These are phyloP conservation scores for Sanghuangporus baumii DNA, from an alignment of 1,284 basidiomycete genomes.

Conservation along the genomic window DNA sequence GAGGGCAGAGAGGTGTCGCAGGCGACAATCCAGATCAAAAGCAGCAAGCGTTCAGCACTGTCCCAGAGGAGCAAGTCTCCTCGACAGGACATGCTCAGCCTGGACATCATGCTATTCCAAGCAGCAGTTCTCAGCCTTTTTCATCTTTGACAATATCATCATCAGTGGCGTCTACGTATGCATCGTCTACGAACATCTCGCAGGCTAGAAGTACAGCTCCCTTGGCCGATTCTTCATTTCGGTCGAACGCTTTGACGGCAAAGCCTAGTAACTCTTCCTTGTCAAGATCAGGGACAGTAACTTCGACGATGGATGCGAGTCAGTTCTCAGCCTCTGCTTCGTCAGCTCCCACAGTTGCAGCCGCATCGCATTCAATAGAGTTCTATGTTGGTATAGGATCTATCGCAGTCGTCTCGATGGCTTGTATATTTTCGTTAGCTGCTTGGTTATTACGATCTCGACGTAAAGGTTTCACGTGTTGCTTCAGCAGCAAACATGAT, in stretches of 20 bases:
- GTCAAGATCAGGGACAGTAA: background rate
- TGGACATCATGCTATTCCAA: background rate
- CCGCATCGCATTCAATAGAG: conserved; percentile 5
- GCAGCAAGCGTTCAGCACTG: background rate
- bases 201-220: background rate
- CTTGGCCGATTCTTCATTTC: background rate
- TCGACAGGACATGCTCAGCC: background rate
- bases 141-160: background rate
- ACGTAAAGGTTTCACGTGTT: conserved; percentile 6
- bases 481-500: conserved; percentile 3
- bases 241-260: background rate
- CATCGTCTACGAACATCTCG: background rate
- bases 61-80: background rate
- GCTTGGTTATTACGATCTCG: conserved; percentile 14
- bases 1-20: background rate
- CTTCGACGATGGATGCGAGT: background rate
- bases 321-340: conserved; percentile 6
- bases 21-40: background rate
- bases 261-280: background rate
- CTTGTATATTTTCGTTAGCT: conserved; percentile 10
- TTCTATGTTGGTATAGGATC: conserved; percentile 16
- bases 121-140: background rate
- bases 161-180: background rate
- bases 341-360: background rate
- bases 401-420: conserved; percentile 6